phyloP scores from a whole-genome alignment of 192 early-diverging fungal species.

The Coemansia sp. region DNA sequence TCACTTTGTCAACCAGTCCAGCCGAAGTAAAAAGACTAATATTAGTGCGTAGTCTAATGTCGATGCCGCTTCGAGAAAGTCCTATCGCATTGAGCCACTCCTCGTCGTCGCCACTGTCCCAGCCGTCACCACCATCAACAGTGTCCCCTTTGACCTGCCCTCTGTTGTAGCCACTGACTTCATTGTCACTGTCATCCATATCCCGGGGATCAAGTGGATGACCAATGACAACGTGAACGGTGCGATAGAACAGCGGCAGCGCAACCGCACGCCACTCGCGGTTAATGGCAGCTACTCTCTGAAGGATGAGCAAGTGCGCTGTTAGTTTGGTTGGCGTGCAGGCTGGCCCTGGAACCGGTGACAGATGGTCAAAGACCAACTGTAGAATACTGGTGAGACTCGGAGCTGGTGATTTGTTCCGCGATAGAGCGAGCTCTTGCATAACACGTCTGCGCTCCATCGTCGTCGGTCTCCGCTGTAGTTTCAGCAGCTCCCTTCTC shows the following conservation, averaged over 20 bases:
- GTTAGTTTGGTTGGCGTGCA: background rate
- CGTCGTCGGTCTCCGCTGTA: background rate
- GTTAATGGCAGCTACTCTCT: conserved; percentile 6
- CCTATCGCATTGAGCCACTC: background rate
- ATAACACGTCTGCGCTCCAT: background rate
- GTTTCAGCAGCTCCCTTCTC: background rate
- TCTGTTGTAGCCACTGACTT: background rate
- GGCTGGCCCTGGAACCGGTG: background rate
- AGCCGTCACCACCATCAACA: background rate
- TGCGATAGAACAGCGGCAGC: conserved; percentile 13
- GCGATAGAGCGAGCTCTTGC: background rate
- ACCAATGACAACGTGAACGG: background rate
- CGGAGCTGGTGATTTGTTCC: background rate
- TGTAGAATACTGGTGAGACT: background rate
- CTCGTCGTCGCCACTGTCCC: background rate
- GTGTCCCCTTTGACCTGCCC: too few species aligned
- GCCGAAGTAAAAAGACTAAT: background rate
- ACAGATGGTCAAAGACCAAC: background rate
- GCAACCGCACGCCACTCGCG: conserved; percentile 13
- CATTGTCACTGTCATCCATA: background rate
- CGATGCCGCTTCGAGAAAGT: background rate
- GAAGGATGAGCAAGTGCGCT: background rate
- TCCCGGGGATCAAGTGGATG: background rate
- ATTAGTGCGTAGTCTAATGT: background rate
- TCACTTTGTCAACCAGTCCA: background rate